These are phyloP conservation scores for Sonneratia alba DNA, from an alignment of 345 rosid genomes.

Conservation along the genomic window DNA sequence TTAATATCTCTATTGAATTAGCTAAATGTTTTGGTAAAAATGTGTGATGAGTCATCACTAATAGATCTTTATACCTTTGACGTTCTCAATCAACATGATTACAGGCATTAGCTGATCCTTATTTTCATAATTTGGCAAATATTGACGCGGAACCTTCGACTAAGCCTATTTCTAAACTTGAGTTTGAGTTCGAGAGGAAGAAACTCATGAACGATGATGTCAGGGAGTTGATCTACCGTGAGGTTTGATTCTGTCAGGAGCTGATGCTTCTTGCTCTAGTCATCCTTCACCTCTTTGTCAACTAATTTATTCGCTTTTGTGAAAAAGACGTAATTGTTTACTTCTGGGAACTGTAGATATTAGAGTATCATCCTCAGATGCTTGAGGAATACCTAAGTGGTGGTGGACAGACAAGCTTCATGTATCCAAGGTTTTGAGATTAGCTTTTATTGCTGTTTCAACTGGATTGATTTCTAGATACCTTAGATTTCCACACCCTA, in stretches of 20 bases:
- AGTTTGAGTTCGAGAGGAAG: conserved; percentile 97
- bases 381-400: conserved; percentile 88
- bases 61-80: conserved; percentile 1
- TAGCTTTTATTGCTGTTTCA: not conserved
- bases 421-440: conserved; percentile 78
- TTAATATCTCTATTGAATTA: too few species aligned
- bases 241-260: conserved; percentile 35
- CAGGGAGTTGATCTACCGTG: conserved; percentile 91
- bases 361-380: conserved; percentile 99
- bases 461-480: not conserved
- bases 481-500: too few species aligned
- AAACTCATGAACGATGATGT: conserved; percentile 88
- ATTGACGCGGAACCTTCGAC: conserved; percentile 85
- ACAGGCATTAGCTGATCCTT: conserved; percentile 92
- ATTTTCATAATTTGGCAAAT: conserved; percentile 75
- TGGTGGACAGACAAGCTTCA: conserved; percentile 89
- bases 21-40: not conserved
- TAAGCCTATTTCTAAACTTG: conserved; percentile 86
- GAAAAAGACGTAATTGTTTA: not conserved
- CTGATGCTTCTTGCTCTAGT: not conserved
- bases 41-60: not conserved
- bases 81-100: conserved; percentile 11
- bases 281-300: not conserved
- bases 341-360: conserved; percentile 41
- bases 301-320: not conserved